Conservation (phyloP, 2,329 filamentous ascomycete species). For the Cladosporium sp. region DNA sequence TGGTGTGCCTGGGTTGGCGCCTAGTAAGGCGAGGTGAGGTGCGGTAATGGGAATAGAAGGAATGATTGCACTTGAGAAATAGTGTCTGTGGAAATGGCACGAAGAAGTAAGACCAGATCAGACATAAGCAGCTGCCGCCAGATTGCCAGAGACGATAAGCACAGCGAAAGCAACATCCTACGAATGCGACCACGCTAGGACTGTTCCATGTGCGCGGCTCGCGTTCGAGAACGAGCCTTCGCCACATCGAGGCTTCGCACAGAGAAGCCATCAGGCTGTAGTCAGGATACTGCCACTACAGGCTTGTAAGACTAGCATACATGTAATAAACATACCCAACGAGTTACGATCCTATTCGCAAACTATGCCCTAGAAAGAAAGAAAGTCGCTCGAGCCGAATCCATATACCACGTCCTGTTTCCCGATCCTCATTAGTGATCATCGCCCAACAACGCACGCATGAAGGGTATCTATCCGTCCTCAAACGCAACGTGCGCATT, state of each 20-base stretch:
- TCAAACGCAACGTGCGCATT: not conserved
- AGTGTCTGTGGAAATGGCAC: not conserved
- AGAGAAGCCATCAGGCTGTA: not conserved
- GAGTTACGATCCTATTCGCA: not conserved
- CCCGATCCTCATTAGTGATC: not conserved
- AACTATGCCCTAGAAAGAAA: not conserved
- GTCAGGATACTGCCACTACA: not conserved
- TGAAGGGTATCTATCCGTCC: not conserved
- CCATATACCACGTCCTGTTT: not conserved
- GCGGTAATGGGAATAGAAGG: not conserved
- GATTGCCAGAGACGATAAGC: not conserved
- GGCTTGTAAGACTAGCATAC: not conserved
- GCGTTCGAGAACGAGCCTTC: not conserved
- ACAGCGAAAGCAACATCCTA: not conserved
- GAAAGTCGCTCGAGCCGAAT: not conserved
- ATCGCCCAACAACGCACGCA: not conserved
- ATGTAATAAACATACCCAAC: constrained; percentile 2
- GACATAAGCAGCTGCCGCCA: not conserved
- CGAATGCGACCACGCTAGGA: not conserved
- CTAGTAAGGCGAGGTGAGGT: constrained; percentile 13
- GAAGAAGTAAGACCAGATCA: not conserved
- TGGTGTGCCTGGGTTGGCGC: constrained; percentile 61
- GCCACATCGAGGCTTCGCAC: not conserved
- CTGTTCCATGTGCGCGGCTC: not conserved
- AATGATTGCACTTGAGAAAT: not conserved